A percentile compares a stretch with the other conserved stretches of the same genome.
Evolutionary conservation across 306 rosid species (phyloP).

Genomic region (Vicia villosa): DNA sequence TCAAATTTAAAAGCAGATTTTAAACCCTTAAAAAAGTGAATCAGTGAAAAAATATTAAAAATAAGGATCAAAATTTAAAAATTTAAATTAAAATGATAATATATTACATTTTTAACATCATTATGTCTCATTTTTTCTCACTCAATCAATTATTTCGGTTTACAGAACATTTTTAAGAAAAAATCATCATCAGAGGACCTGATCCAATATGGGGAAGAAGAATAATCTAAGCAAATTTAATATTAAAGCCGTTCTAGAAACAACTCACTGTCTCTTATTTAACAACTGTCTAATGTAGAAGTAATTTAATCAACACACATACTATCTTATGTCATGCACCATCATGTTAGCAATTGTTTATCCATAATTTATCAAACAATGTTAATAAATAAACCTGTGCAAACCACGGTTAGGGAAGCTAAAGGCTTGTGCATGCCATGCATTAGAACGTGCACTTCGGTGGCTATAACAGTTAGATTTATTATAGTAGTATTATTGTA

Average conservation of each 20-base stretch:
- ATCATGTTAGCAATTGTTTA: neutral
- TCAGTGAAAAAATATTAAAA: too few relatives aligned
- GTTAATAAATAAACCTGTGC: slow-evolving; percentile 36
- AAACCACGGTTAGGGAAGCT: slow-evolving; percentile 4
- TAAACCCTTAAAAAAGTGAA: too few relatives aligned
- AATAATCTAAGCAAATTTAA: too few relatives aligned
- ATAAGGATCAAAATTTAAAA: too few relatives aligned
- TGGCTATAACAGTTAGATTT: neutral
- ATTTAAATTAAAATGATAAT: too few relatives aligned
- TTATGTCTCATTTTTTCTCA: too few relatives aligned
- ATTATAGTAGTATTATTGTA: neutral
- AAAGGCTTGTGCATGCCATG: slow-evolving; percentile 38
- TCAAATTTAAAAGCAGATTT: too few relatives aligned
- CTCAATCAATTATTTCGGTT: too few relatives aligned
- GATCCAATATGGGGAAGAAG: too few relatives aligned
- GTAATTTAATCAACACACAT: neutral
- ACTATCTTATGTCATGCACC: neutral
- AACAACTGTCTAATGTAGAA: slow-evolving; percentile 12
- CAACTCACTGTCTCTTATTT: neutral
- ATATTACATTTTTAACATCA: too few relatives aligned
- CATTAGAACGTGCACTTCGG: slow-evolving; percentile 33
- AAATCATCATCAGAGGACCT: too few relatives aligned
- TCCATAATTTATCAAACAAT: neutral
- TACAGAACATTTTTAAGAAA: too few relatives aligned
- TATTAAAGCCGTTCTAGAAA: neutral